Evolutionary conservation across 352 stramenopile species (phyloP), one percentile per base, ranked within the genome.

Genomic region (Pythium monospermum): DNA sequence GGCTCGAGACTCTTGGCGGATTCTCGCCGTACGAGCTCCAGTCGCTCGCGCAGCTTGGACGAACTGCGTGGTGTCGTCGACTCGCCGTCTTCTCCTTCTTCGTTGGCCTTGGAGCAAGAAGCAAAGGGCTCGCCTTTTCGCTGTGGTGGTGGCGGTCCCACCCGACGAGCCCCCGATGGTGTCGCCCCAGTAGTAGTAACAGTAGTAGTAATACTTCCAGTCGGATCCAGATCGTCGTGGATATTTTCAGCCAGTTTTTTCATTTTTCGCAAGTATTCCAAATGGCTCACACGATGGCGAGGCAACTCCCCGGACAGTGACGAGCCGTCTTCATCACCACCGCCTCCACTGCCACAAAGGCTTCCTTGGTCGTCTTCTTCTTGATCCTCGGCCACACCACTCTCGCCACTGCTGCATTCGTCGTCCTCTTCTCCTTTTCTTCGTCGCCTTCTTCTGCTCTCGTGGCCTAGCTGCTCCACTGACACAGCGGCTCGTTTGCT

Each of bases 221-320:
- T n/a, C n/a, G n/a, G n/a, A n/a, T n/a, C n/a, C 3, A 88, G 43
- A 41, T 86, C 77, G 19, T 83, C 64, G 13, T 78, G 76, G 27
- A 88, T 88, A 26, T 49, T 85, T 36, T 88, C 73, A 12, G 73
- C 72, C 2, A 88, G 54, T 32, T 73, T 68, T 41, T 77, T 85
- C 78, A 89, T 85, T 27, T 69, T 60, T 19, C 73, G 67, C 44
- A 89, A 46, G 46, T 87, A 89, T 41, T 82, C 75, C 73, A 89
- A 70, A 54, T 89, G 77, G 42, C 73, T 68, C 19, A 85, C 63
- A 3, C 77, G 74, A 22, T 85, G 71, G 15, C 63, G 39, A 48
- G 77, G 75, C 23, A 86, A 23, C 12, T 83, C 71, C 2, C 59
- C 58, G 13, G 51, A 3, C 8, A 36, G 37, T 6, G 43, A 44